Base-by-base conservation (phyloP, 352 stramenopile species). In the Phytophthora europaea region DNA sequence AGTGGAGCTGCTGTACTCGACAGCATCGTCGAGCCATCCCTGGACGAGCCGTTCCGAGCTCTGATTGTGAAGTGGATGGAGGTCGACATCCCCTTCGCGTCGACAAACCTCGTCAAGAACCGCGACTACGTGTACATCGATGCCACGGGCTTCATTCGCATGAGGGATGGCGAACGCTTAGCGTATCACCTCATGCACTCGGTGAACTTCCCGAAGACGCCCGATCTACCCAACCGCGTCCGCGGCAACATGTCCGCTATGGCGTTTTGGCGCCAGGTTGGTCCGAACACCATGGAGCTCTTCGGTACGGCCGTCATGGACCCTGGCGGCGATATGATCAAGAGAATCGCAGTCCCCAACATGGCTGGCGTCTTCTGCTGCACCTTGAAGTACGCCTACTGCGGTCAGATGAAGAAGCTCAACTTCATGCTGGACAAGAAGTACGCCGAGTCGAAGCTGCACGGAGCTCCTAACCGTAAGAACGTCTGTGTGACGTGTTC, bases 1-100 rank as follows among this genome's bases (percentile, higher is more conserved):
- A 80, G 77, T 20, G 82, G 81, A 50, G 77, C 72, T 31, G 80
- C 80, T 5, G 78, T 93, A 40, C 76, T 93, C 45, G 83, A 83
- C 59, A 88, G 79, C 16, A 82, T 91, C 40, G 61, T 82, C 23
- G 75, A 80, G 6, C 83, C 85, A 8, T 81, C 65, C 3, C 47
- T 81, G 12, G 72, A 78, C 43, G 83, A 91, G 1, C 75, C 75
- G 5, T 82, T 78, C 51, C 75, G 68, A 26, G 56, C 75, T 31
- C 48, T 82, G 12, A 69, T 78, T n/a, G 38, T 82, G 9, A 82
- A 82, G 40, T 82, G 75, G 75, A 82, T 82, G 56, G 66, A 90
- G 43, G 56, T 84, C 16, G 81, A 84, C 26, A 82, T 89, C 58
- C 61, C 85, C 23, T 76, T 79, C 23, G 65, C 83, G 18, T 81